Evolutionary conservation across 352 stramenopile genomes (phyloP), one percentile per base, ranked within the genome.

Genomic region (Phytophthora sansomeana): DNA sequence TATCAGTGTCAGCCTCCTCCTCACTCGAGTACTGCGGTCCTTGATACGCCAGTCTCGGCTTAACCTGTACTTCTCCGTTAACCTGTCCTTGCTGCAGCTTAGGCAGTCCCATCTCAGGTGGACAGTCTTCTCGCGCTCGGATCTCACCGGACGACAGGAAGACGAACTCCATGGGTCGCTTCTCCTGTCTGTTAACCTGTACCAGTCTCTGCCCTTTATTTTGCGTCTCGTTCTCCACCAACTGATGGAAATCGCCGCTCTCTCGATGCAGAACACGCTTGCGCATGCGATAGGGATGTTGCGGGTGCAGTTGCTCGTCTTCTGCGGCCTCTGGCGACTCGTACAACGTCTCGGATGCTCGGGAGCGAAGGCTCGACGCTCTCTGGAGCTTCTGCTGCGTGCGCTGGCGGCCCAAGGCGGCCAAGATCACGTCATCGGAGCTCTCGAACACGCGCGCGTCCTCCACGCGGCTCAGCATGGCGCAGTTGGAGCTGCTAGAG

Each of bases 121-220:
- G 73, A 49, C 81, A 89, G 58, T 92, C 79, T 46, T 92, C 77
- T 16, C 77, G 60, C 5, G 79, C 58, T 41, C 74, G 69, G 53
- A 92, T 90, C 72, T 92, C 81, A 16, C 83, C 83, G 3, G 67
- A 88, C 41, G 81, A 70, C 61, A 90, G 26, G 39, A 77, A 87
- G 24, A 92, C 81, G 39, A 92, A 67, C 63, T 90, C 79, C 77
- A 92, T 86, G 4, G 77, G 79, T 10, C 58, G 60, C 17, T 58
- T 63, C 21, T 55, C 39, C 24, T 26, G 19, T 9, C 39, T 55
- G 4, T 35, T 30, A 29, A 19, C 55, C 42, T 42, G 35, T 29
- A 44, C 36, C 21, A 49, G 32, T 14, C 46, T 32, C 26, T 57
- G 16, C 3, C 21, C 21, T 1, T 24, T 24, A 24, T 24, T 24